A percentile compares a stretch with the other conserved stretches of the same genome.
Evolutionary conservation across 768 basidiomycete species (phyloP).

Genomic region (Dacryopinax primogenitus): DNA sequence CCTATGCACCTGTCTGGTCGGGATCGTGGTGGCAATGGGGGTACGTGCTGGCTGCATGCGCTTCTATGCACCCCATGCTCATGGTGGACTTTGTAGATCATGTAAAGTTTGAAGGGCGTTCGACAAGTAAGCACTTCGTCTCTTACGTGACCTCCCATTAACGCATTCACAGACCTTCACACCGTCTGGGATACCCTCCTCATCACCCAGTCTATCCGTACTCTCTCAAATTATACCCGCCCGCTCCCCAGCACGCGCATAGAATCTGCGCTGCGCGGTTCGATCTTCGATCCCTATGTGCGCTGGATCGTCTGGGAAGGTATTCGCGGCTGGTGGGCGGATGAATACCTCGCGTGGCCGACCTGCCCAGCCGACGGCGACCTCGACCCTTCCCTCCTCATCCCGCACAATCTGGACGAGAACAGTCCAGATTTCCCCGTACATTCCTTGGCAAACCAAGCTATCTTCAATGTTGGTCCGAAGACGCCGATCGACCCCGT

Average conservation of each 20-base stretch:
- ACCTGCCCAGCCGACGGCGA: constrained; percentile 38
- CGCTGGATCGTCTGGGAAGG: constrained; percentile 83
- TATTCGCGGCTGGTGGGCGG: constrained; percentile 51
- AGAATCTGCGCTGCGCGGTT: constrained; percentile 53
- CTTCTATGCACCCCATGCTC: not conserved
- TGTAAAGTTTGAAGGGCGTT: constrained; percentile 57
- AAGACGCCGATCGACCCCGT: not conserved
- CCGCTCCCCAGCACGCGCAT: constrained; percentile 58
- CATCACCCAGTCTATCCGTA: constrained; percentile 69
- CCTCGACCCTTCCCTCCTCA: constrained; percentile 12
- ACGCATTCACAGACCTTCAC: constrained; percentile 50
- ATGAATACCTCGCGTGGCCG: constrained; percentile 52
- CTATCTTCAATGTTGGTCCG: not conserved
- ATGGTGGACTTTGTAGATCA: constrained; percentile 30
- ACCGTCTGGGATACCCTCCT: constrained; percentile 77
- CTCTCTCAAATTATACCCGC: constrained; percentile 63
- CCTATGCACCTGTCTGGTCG: constrained; percentile 84
- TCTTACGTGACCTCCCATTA: constrained; percentile 5
- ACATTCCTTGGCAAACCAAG: not conserved
- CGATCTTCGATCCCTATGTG: constrained; percentile 79
- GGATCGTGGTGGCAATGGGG: constrained; percentile 75
- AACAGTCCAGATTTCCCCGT: constrained; percentile 20
- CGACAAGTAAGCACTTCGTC: constrained; percentile 44
- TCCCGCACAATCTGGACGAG: constrained; percentile 34
- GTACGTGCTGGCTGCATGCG: constrained; percentile 23